A percentile compares a stretch with the other conserved stretches of the same genome.
These are phyloP conservation scores for Glycine latifolia DNA, from an alignment of 306 rosid genomes.

Conservation along the genomic window DNA sequence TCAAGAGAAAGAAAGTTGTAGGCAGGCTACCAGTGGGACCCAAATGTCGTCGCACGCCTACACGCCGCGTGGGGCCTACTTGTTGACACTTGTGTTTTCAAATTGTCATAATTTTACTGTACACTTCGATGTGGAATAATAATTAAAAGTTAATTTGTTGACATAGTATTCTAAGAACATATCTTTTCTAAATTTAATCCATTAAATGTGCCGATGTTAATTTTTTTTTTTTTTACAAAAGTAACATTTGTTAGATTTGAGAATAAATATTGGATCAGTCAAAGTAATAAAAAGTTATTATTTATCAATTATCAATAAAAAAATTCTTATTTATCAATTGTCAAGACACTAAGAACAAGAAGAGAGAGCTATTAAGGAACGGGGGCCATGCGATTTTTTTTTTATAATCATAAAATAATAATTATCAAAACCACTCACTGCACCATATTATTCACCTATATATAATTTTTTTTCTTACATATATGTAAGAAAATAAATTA, in stretches of 20 bases:
- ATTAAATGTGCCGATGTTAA: neutral
- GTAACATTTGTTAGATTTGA: neutral
- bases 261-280: neutral
- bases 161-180: neutral
- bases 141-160: neutral
- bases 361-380: no score
- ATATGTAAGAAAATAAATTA: no score
- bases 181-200: neutral
- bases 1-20: slow-evolving; percentile 47
- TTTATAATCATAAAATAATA: no score
- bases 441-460: no score
- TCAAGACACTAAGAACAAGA: no score
- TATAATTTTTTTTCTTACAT: no score
- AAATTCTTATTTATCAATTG: neutral
- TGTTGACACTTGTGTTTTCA: slow-evolving; percentile 51
- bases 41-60: slow-evolving; percentile 79
- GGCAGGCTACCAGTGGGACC: slow-evolving; percentile 52
- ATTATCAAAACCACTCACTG: no score
- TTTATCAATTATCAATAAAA: neutral
- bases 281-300: neutral
- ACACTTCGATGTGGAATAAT: neutral
- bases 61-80: slow-evolving; percentile 79
- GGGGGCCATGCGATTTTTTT: no score
- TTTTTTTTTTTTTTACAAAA: no score
- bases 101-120: slow-evolving; percentile 34